phyloP scores from a whole-genome alignment of 1,139 yeast genomes.

The Hansenula lynferdii region DNA sequence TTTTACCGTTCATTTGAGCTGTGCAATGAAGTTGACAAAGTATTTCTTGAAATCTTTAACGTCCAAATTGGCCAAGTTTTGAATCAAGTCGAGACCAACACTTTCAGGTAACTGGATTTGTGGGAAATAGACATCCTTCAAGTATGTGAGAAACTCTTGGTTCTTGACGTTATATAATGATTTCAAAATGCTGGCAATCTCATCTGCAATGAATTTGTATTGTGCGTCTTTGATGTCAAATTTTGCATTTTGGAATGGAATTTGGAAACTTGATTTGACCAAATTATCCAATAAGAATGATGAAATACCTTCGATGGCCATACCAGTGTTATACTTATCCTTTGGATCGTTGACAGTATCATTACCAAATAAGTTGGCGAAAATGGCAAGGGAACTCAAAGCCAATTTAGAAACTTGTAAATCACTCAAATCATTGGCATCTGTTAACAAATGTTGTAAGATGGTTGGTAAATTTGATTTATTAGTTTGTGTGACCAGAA shows the following conservation, averaged over 20 bases:
- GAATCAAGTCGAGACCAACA: conserved; percentile 52
- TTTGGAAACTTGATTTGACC: conserved; percentile 67
- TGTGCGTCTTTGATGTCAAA: conserved; percentile 77
- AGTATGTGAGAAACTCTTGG: conserved; percentile 40
- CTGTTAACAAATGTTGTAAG: conserved; percentile 61
- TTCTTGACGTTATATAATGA: conserved; percentile 40
- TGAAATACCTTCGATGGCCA: conserved; percentile 66
- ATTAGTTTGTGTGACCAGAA: conserved; percentile 67
- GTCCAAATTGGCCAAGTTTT: conserved; percentile 48
- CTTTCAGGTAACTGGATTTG: conserved; percentile 58
- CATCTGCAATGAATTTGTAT: conserved; percentile 67
- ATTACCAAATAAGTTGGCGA: conserved; percentile 63
- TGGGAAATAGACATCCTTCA: conserved; percentile 48
- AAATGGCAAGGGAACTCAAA: conserved; percentile 60
- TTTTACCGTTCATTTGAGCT: conserved; percentile 17
- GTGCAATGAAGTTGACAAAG: conserved; percentile 51
- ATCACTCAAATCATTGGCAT: conserved; percentile 54
- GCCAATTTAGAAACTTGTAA: conserved; percentile 59
- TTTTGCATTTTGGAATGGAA: conserved; percentile 66
- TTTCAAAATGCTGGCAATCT: conserved; percentile 66
- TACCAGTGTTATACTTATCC: conserved; percentile 49
- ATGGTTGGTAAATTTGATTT: conserved; percentile 57
- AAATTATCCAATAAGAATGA: conserved; percentile 64
- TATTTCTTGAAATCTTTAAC: conserved; percentile 61
- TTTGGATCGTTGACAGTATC: conserved; percentile 56